phyloP scores from a whole-genome alignment of 2,329 filamentous ascomycete genomes.

The Alternaria angustiovoidea region DNA sequence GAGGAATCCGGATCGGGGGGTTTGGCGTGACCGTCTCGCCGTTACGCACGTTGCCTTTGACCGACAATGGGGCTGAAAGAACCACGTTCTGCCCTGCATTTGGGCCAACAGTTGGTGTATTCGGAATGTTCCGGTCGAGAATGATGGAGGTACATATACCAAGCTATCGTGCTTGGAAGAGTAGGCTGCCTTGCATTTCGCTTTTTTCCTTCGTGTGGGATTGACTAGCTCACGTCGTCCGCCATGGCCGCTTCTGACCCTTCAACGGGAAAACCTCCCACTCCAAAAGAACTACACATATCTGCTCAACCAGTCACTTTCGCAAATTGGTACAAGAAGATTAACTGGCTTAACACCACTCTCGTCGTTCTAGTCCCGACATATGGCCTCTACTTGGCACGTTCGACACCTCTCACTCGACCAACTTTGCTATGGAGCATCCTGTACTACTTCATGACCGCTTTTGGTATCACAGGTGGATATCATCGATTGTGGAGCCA shows the following conservation, averaged over 20 bases:
- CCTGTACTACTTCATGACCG: constrained; percentile 81
- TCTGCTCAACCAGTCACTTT: constrained; percentile 26
- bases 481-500: constrained; percentile 79
- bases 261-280: not conserved
- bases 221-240: not conserved
- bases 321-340: constrained; percentile 85
- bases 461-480: constrained; percentile 65
- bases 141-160: constrained; percentile 14
- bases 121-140: constrained; percentile 9
- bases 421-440: constrained; percentile 78
- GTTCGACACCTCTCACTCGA: constrained; percentile 76
- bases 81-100: constrained; percentile 6
- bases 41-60: not conserved
- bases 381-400: constrained; percentile 74
- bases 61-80: constrained; percentile 14
- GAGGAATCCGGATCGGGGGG: constrained; percentile 7
- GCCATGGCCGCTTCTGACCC: constrained; percentile 13
- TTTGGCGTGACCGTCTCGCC: constrained; percentile 6
- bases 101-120: constrained; percentile 10
- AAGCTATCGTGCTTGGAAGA: not conserved
- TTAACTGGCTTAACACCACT: constrained; percentile 89
- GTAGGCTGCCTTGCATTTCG: not conserved
- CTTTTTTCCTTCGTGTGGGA: not conserved
- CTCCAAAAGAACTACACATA: constrained; percentile 26
- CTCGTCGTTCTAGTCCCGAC: constrained; percentile 81